phyloP scores from a whole-genome alignment of 495 filamentous ascomycete genomes.

The Oidiodendron maius region DNA sequence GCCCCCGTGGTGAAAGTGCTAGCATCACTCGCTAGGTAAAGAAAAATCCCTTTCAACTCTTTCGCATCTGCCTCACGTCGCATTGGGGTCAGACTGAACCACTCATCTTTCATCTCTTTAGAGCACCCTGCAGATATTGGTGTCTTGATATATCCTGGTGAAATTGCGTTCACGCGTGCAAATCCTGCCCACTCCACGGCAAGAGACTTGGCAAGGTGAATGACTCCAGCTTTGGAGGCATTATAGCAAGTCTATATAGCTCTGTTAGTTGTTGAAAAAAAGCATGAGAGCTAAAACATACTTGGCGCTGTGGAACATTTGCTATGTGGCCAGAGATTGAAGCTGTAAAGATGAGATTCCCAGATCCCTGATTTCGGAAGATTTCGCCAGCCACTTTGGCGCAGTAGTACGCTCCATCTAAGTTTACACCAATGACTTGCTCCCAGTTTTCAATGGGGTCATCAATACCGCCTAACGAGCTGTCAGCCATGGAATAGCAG shows the following conservation, averaged over 20 bases:
- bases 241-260: too few relatives aligned
- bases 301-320: conserved; percentile 72
- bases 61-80: too few relatives aligned
- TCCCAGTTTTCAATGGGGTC: conserved; percentile 55
- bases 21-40: conserved; percentile 69
- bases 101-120: conserved; percentile 60
- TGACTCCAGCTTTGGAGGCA: conserved; percentile 58
- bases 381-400: conserved; percentile 56
- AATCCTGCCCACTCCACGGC: conserved; percentile 75
- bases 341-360: conserved; percentile 58
- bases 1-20: conserved; percentile 46
- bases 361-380: conserved; percentile 55
- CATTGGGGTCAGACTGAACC: conserved; percentile 69
- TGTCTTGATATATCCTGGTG: conserved; percentile 73
- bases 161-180: conserved; percentile 64
- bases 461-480: conserved; percentile 56
- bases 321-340: conserved; percentile 59
- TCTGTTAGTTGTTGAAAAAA: too few relatives aligned
- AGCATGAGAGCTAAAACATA: too few relatives aligned
- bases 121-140: conserved; percentile 68
- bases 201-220: conserved; percentile 42
- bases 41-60: conserved; percentile 77
- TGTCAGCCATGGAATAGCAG: too few relatives aligned
- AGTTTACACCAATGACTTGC: conserved; percentile 56
- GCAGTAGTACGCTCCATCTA: conserved; percentile 60